These are phyloP conservation scores for Oryza glaberrima DNA, from an alignment of 176 grass and related monocot genomes.

Conservation along the genomic window DNA sequence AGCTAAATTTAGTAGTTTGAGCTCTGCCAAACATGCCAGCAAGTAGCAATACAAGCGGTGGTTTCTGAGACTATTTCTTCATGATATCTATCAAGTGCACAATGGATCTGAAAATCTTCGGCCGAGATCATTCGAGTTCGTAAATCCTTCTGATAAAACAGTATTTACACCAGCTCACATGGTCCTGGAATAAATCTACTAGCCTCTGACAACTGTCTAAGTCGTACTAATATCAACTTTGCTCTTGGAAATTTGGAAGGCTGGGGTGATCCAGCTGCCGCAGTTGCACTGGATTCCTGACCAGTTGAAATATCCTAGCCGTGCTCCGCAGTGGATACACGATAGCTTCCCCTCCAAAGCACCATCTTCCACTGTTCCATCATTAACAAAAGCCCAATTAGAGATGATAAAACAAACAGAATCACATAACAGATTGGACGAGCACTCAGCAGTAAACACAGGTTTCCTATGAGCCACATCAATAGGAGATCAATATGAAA, in stretches of 20 bases:
- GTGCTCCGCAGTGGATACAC: constrained; percentile 78
- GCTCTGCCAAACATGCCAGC: too few species aligned
- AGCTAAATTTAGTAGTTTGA: too few species aligned
- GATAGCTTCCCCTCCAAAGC: constrained; percentile 90
- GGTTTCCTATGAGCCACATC: not conserved
- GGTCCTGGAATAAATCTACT: not conserved
- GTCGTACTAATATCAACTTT: constrained; percentile 77
- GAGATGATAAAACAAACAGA: not conserved
- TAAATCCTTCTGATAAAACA: not conserved
- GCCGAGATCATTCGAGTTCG: not conserved
- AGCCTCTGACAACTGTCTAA: constrained; percentile 5
- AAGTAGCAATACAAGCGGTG: too few species aligned
- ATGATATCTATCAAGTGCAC: not conserved
- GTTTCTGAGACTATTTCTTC: too few species aligned
- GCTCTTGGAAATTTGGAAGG: constrained; percentile 91
- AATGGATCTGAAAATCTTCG: not conserved
- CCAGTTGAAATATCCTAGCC: constrained; percentile 94
- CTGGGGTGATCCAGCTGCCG: constrained; percentile 91
- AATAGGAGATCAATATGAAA: not conserved
- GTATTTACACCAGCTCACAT: not conserved
- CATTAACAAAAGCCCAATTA: constrained; percentile 20
- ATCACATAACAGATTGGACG: not conserved
- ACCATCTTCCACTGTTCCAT: constrained; percentile 80
- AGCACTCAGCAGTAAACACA: not conserved
- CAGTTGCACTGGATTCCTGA: constrained; percentile 92